Conservation (phyloP, 805 yeast species). For the Teunomyces panamensis region DNA sequence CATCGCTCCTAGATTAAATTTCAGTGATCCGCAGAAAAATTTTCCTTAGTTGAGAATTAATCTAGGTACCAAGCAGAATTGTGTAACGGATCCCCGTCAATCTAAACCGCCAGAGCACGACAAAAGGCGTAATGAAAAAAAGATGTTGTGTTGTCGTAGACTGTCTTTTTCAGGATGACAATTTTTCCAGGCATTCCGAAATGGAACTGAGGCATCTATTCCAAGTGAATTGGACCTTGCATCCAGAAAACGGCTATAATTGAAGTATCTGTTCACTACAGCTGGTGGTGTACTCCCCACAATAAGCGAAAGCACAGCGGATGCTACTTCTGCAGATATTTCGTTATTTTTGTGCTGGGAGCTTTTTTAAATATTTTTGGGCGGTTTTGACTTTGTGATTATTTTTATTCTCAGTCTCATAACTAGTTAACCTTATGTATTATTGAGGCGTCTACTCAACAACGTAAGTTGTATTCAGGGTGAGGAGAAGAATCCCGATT, state of each 20-base stretch:
- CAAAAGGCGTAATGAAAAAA: neutral
- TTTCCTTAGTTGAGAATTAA: neutral
- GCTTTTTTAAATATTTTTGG: neutral
- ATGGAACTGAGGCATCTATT: neutral
- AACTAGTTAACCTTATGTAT: neutral
- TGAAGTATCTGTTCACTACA: neutral
- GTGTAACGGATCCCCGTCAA: neutral
- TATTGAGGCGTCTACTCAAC: neutral
- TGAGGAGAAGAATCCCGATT: conserved; percentile 1
- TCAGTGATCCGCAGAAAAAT: neutral
- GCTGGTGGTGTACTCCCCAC: neutral
- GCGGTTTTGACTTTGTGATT: neutral
- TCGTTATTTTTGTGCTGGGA: neutral
- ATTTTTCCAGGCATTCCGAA: neutral
- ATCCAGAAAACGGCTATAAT: conserved; percentile 1
- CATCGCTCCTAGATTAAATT: neutral
- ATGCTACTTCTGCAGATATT: neutral
- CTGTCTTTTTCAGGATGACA: neutral
- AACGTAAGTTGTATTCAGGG: neutral
- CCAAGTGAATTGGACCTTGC: conserved; percentile 2
- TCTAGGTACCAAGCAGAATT: neutral
- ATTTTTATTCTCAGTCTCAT: neutral
- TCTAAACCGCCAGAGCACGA: neutral
- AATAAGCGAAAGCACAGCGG: neutral
- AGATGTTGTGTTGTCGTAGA: neutral